Base-by-base conservation (phyloP, 768 basidiomycete genomes). In the Panaeolus cyanescens region DNA sequence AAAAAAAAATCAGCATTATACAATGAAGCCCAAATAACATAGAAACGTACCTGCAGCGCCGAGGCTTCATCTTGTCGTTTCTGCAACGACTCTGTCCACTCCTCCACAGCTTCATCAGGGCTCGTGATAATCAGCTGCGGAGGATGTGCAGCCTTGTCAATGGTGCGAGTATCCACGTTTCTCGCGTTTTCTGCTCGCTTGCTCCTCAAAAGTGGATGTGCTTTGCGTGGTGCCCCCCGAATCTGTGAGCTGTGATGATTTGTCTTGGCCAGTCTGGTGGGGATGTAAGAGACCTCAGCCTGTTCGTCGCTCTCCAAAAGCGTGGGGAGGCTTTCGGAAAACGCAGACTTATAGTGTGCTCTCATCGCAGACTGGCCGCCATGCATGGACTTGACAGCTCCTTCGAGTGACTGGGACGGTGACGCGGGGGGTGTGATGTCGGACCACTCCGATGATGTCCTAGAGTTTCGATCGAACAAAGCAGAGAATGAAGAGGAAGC, bases 341-440 rank as follows among this genome's bases (percentile, higher is more conserved):
- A 50, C 25, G 45, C 15, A 12, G 45, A 22, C 30, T 28, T 50
- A 28, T 22, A 34, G 17, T 57, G 17, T 40, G 25, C 31, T 25
- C n/a, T 57, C 10, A 28, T n/a, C 17, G 32, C 20, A 30, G 36
- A 13, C 30, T 31, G 56, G 9, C 40, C 56, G 30, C 36, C 56
- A 19, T 39, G 36, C 36, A 30, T 33, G 53, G 45, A 50, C 45
- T 50, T 50, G 22, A 50, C 45, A 50, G 45, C 25, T 28, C 33
- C 54, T n/a, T 39, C 54, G 17, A 36, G 22, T 10, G 63, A 57
- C 19, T 31, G 30, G 42, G 64, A 56, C 17, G 68, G 70, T 4
- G 67, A 67, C 30, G 64, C 55, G 42, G 69, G 68, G 53, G 68
- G 67, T 9, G 67, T 69, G 31, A 36, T 6, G 33, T 72, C 69